These are phyloP conservation scores for Beauveria scarabaeidicola DNA, from an alignment of 2,329 filamentous ascomycete species.

Conservation along the genomic window DNA sequence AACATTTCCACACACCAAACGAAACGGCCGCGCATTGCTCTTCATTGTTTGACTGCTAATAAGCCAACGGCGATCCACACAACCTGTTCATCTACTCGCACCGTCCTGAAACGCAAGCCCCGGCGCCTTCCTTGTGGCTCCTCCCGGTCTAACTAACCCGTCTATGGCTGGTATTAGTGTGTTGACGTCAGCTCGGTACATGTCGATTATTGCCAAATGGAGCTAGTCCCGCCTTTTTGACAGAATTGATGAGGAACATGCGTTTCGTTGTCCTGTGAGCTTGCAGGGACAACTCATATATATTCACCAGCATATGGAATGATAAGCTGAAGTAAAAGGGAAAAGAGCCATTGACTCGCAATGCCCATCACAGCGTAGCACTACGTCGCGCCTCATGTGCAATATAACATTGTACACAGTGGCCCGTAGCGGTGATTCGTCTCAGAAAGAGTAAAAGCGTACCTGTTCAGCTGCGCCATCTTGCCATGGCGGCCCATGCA, in stretches of 20 bases:
- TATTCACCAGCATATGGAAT: no score
- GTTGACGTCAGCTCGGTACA: not conserved
- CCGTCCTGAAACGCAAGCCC: conserved; percentile 7
- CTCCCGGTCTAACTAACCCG: not conserved
- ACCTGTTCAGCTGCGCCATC: no score
- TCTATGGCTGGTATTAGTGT: no score
- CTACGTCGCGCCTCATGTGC: not conserved
- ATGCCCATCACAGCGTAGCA: no score
- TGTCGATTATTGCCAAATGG: conserved; percentile 2
- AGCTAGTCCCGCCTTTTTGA: not conserved
- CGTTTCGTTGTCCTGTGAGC: not conserved
- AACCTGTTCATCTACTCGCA: conserved; percentile 4
- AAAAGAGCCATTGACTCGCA: no score
- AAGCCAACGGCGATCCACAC: not conserved
- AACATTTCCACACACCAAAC: not conserved
- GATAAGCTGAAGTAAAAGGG: no score
- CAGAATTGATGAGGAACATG: not conserved
- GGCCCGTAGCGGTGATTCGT: no score
- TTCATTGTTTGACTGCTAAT: no score
- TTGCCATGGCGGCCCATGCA: no score
- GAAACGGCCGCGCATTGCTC: not conserved
- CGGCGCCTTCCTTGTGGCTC: not conserved
- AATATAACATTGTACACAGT: not conserved
- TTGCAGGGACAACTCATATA: not conserved
- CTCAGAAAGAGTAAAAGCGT: no score